Evolutionary conservation across 2,329 filamentous ascomycete genomes (phyloP).

Genomic region (Lachnellula subtilissima): DNA sequence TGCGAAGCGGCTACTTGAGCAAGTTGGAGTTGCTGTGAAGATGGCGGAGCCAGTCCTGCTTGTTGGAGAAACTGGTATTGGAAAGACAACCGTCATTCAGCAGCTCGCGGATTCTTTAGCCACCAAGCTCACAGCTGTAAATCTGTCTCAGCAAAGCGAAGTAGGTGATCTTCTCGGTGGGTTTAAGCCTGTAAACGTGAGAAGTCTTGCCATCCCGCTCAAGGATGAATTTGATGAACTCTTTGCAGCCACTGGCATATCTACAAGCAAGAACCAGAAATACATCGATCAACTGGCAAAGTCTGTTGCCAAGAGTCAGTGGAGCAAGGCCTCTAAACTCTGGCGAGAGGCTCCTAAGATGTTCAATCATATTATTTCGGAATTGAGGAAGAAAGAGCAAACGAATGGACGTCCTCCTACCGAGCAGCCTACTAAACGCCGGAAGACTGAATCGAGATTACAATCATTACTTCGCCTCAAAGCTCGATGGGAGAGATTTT

Average conservation of each 20-base stretch:
- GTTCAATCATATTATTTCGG: constrained; percentile 66
- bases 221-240: constrained; percentile 92
- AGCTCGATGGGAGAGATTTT: constrained; percentile 76
- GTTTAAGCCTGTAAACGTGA: constrained; percentile 91
- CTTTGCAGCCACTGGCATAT: constrained; percentile 80
- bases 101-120: constrained; percentile 81
- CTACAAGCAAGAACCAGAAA: constrained; percentile 77
- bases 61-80: constrained; percentile 98
- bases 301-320: constrained; percentile 75
- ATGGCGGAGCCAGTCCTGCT: constrained; percentile 85
- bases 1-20: constrained; percentile 79
- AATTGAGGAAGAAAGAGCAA: constrained; percentile 44
- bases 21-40: constrained; percentile 76
- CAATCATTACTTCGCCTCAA: constrained; percentile 54
- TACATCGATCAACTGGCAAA: constrained; percentile 80
- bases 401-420: constrained; percentile 35
- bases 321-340: constrained; percentile 77
- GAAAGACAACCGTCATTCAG: constrained; percentile 95
- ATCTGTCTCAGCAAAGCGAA: constrained; percentile 96
- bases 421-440: constrained; percentile 65
- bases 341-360: constrained; percentile 88
- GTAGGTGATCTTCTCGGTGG: constrained; percentile 92
- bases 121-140: constrained; percentile 85
- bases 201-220: constrained; percentile 80
- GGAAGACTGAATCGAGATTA: constrained; percentile 62